Conservation (phyloP, 1,284 basidiomycete genomes). For the Cryptococcus hybrid region DNA sequence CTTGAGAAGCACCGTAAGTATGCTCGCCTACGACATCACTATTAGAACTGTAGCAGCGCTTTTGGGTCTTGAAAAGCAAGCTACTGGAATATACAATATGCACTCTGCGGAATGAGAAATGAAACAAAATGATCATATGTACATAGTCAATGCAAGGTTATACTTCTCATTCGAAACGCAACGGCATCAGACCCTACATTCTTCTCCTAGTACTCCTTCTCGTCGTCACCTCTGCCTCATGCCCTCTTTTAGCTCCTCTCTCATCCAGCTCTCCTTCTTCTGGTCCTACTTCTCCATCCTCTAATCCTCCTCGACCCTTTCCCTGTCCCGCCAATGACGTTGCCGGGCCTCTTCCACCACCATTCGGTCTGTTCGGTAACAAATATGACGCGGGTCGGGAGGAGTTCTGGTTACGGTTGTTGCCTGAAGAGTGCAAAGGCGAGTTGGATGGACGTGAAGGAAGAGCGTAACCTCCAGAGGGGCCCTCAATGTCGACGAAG, state of each 20-base stretch:
- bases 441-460: background rate
- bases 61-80: no score
- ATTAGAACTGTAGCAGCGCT: no score
- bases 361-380: background rate
- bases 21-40: no score
- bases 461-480: background rate
- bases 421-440: background rate
- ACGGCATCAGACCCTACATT: background rate
- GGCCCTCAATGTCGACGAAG: background rate
- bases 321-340: background rate
- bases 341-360: background rate
- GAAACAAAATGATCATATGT: background rate
- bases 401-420: background rate
- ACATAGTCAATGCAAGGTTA: background rate
- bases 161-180: background rate
- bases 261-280: background rate
- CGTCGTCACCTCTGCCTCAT: background rate
- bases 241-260: background rate
- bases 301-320: background rate
- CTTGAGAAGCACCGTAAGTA: no score
- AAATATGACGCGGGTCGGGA: background rate
- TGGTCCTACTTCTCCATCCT: background rate
- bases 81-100: background rate
- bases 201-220: background rate
- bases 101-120: background rate